Evolutionary conservation across 192 early-diverging fungal genomes (phyloP), one percentile per base, ranked within the genome.

Genomic region (Coemansia javaensis): DNA sequence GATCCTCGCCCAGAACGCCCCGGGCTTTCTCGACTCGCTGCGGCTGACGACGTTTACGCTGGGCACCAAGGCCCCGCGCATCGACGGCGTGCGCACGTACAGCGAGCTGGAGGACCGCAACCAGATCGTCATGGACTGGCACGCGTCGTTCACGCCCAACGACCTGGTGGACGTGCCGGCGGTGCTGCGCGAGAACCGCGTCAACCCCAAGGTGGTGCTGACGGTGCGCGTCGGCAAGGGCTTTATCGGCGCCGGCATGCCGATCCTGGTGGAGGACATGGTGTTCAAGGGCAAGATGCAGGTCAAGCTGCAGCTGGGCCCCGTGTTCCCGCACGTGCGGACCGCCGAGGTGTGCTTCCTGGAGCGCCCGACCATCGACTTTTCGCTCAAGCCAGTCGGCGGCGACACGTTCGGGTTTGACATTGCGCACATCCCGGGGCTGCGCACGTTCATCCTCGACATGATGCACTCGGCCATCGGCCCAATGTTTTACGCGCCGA

Each of bases 41-140:
- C 75, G 80, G 10, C 74, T 89, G 28, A 81, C 80, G 13, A 82
- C 82, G 21, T 89, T 89, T 37, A 89, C 87, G 22, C 66, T 90
- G 50, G 87, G 87, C 33, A 86, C 84, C 1, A 88, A 89, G 67
- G 79, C 84, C 20, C 84, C 85, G 28, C 75, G 75, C 7, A 80
- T 91, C 22, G 81, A 87, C 49, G 77, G 76, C 15, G 77, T 91
- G 36, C 84, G 81, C 44, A 81, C 83, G 1, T 84, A 82, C 45
- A 82, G 85, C 44, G 82, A 82, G 63, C 57, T 63, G 39, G 62
- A 75, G 55, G 81, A 83, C 44, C 86, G 89, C 46, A 84, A 89
- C 58, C 84, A 88, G 69, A 74, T 78, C 24, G 65, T 88, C 37
- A 93, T 95, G 90, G 91, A 94, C 74, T 93, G 85, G 88, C 87